phyloP scores from a whole-genome alignment of 2,329 filamentous ascomycete species.

The Fusarium camptoceras region DNA sequence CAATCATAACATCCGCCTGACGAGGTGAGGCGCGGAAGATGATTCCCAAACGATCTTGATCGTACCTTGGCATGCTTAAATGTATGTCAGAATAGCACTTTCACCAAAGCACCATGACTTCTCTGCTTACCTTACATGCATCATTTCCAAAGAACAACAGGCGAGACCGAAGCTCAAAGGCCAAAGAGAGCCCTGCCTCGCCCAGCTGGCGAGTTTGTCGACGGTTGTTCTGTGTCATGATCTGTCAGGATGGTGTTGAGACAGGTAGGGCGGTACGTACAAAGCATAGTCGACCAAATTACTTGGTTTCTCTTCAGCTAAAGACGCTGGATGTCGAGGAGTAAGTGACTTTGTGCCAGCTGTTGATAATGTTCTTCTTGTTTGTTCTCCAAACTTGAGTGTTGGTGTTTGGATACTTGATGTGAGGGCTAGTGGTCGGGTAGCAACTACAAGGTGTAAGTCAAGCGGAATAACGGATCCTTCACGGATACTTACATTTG shows the following conservation, averaged over 20 bases:
- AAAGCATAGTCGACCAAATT: conserved; percentile 31
- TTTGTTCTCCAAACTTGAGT: not conserved
- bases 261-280: not conserved
- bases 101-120: not conserved
- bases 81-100: not conserved
- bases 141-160: conserved; percentile 73
- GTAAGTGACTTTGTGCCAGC: not conserved
- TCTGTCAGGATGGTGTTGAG: not conserved
- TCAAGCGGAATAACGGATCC: not conserved
- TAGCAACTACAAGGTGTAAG: conserved; percentile 23
- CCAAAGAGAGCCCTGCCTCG: conserved; percentile 69
- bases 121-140: conserved; percentile 59
- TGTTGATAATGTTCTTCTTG: not conserved
- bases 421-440: conserved; percentile 6
- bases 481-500: conserved; percentile 1
- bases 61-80: conserved; percentile 65
- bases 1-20: conserved; percentile 74
- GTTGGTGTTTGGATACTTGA: not conserved
- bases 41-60: conserved; percentile 72
- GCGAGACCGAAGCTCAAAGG: conserved; percentile 71
- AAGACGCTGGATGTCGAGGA: not conserved
- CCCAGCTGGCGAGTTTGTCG: conserved; percentile 68
- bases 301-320: conserved; percentile 22
- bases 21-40: conserved; percentile 75
- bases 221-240: conserved; percentile 58